Evolutionary conservation across 441 rosid genomes (phyloP).

Genomic region (Hypseocharis bilobata): DNA sequence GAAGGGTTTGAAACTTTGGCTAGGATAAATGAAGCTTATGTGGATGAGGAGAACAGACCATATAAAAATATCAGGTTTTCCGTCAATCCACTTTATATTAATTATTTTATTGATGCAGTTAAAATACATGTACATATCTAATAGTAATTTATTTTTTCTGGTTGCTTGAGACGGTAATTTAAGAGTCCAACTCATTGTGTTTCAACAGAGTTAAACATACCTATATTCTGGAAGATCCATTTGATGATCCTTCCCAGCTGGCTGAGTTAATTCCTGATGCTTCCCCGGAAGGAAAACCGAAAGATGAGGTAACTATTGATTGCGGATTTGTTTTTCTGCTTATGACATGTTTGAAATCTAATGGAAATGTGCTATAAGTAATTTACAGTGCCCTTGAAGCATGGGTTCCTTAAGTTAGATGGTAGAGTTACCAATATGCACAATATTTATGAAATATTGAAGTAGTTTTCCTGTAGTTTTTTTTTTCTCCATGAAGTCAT

Average conservation of each 20-base stretch:
- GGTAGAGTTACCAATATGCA: background rate
- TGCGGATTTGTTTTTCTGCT: conserved; percentile 3
- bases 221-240: conserved; percentile 72
- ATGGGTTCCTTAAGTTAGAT: background rate
- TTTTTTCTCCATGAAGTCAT: background rate
- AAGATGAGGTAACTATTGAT: conserved; percentile 55
- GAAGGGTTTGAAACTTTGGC: conserved; percentile 81
- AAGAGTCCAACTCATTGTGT: background rate
- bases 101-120: background rate
- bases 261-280: conserved; percentile 69
- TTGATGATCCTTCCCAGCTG: conserved; percentile 73
- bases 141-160: no score
- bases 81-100: conserved; percentile 7
- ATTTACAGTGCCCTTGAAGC: background rate
- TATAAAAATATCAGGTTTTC: conserved; percentile 64
- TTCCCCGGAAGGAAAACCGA: conserved; percentile 92
- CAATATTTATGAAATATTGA: background rate
- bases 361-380: background rate
- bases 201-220: conserved; percentile 70
- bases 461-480: no score
- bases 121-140: no score
- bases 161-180: background rate
- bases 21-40: conserved; percentile 82
- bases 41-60: conserved; percentile 74
- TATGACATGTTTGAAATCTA: conserved; percentile 4